Conservation (phyloP, 495 filamentous ascomycete genomes). For the Trichoderma asperelloides region DNA sequence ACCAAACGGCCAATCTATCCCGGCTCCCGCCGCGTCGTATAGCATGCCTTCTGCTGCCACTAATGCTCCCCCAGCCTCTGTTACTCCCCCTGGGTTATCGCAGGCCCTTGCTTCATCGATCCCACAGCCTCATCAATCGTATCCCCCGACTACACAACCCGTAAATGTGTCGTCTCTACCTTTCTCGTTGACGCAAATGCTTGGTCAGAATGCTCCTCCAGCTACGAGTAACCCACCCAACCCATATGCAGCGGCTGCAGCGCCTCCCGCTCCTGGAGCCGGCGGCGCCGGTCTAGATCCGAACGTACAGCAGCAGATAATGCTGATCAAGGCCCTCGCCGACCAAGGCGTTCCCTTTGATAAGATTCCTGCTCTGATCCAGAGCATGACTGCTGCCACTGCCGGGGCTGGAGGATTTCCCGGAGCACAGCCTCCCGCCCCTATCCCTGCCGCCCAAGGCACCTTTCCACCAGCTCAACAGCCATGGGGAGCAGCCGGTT, state of each 20-base stretch:
- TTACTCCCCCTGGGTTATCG: neutral
- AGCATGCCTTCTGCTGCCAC: conserved; percentile 33
- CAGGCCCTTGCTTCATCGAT: conserved; percentile 7
- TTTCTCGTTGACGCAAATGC: conserved; percentile 36
- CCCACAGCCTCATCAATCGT: conserved; percentile 6
- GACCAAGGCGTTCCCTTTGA: conserved; percentile 37
- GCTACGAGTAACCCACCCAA: conserved; percentile 33
- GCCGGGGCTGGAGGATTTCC: conserved; percentile 15
- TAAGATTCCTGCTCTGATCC: conserved; percentile 37
- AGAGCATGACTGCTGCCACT: conserved; percentile 28
- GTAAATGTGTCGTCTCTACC: conserved; percentile 53
- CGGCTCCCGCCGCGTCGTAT: conserved; percentile 42
- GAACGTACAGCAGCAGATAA: conserved; percentile 51
- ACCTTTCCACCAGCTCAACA: neutral
- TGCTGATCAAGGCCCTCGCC: conserved; percentile 37
- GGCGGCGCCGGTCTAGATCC: conserved; percentile 25
- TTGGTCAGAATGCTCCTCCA: conserved; percentile 18
- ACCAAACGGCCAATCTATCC: conserved; percentile 42
- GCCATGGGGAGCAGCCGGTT: conserved; percentile 13
- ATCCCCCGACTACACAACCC: conserved; percentile 35
- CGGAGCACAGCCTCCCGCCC: conserved; percentile 18
- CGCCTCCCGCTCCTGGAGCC: conserved; percentile 34
- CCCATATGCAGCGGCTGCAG: conserved; percentile 22
- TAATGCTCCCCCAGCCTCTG: conserved; percentile 13
- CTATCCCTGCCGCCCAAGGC: conserved; percentile 15